phyloP scores from a whole-genome alignment of 306 rosid genomes.

The Acacia confusa region DNA sequence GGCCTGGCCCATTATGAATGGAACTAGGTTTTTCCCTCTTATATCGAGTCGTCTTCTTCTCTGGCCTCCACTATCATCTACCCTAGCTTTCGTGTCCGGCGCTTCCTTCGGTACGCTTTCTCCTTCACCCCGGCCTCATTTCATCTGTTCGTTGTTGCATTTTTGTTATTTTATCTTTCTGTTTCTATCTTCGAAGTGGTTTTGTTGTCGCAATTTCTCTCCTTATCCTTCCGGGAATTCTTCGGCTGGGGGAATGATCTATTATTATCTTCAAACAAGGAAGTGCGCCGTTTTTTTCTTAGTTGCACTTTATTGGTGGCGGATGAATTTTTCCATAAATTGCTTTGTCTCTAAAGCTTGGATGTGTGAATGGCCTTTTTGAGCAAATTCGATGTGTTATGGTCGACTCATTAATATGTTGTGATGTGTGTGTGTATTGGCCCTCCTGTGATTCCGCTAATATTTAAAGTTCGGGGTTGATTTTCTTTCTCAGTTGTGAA shows the following conservation, averaged over 20 bases:
- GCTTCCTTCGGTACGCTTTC: neutral
- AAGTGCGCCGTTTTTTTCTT: neutral
- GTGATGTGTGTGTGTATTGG: neutral
- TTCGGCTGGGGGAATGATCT: neutral
- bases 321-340: neutral
- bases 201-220: neutral
- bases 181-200: neutral
- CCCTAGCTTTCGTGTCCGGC: neutral
- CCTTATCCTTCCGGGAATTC: neutral
- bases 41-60: neutral
- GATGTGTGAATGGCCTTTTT: neutral
- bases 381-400: neutral
- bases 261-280: too few species aligned
- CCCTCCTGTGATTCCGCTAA: neutral
- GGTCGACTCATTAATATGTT: neutral
- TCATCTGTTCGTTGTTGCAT: neutral
- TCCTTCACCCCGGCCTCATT: neutral
- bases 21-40: constrained; percentile 9
- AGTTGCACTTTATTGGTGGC: neutral
- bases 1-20: neutral
- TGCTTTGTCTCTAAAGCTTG: neutral
- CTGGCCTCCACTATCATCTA: neutral
- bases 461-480: neutral
- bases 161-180: neutral
- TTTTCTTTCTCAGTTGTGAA: neutral